phyloP scores from a whole-genome alignment of 805 yeast genomes.

The Pichia deserticola region DNA sequence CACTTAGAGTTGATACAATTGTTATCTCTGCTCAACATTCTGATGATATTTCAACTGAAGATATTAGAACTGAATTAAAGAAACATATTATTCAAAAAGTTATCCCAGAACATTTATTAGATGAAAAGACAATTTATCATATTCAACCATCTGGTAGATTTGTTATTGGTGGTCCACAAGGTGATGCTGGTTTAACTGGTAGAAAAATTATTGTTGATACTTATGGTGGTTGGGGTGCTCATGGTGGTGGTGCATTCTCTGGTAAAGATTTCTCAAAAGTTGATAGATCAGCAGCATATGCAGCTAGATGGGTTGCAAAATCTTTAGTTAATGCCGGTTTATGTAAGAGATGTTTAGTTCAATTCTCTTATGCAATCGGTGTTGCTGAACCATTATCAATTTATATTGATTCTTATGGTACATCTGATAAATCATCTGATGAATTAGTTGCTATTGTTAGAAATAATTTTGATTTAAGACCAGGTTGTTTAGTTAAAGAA shows the following conservation, averaged over 20 bases:
- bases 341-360: conserved; percentile 96
- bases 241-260: conserved; percentile 99
- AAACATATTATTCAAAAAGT: conserved; percentile 85
- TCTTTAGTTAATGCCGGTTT: conserved; percentile 91
- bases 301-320: conserved; percentile 99
- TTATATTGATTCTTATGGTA: conserved; percentile 97
- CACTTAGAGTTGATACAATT: conserved; percentile 94
- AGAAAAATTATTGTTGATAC: conserved; percentile 99
- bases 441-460: conserved; percentile 88
- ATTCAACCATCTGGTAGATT: conserved; percentile 99
- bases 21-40: conserved; percentile 98
- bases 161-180: conserved; percentile 99
- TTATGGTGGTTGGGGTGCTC: conserved; percentile 99
- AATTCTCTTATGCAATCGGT: conserved; percentile 99
- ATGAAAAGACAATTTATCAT: conserved; percentile 93
- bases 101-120: conserved; percentile 83
- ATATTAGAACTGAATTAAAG: conserved; percentile 70
- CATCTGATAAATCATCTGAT: conserved; percentile 81
- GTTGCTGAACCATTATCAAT: conserved; percentile 99
- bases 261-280: conserved; percentile 99
- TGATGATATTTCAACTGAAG: conserved; percentile 90
- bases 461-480: conserved; percentile 97
- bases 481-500: conserved; percentile 97
- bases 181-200: conserved; percentile 99
- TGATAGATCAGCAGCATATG: conserved; percentile 99